Conservation (phyloP, 306 rosid genomes). For the Oemleria cerasiformis region DNA sequence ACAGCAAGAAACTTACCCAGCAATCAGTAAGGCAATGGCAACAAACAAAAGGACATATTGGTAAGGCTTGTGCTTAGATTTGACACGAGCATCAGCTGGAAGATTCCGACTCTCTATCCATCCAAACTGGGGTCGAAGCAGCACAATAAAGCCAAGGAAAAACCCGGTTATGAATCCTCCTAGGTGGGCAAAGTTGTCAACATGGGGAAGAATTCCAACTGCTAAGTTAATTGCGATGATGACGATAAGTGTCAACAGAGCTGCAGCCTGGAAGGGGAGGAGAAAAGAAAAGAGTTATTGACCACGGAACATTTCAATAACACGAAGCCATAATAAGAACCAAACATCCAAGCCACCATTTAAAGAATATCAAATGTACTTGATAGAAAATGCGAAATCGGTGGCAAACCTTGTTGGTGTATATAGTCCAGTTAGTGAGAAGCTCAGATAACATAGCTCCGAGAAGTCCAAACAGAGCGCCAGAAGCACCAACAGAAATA, state of each 20-base stretch:
- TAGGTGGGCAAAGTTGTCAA: conserved; percentile 49
- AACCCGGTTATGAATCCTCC: conserved; percentile 48
- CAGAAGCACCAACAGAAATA: conserved; percentile 52
- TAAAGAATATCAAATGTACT: neutral
- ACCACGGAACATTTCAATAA: neutral
- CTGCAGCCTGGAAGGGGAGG: conserved; percentile 35
- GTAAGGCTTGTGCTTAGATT: conserved; percentile 38
- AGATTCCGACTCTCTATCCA: conserved; percentile 34
- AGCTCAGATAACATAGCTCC: conserved; percentile 58
- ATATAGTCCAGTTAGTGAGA: conserved; percentile 44
- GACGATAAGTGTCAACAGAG: conserved; percentile 37
- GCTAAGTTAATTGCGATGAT: conserved; percentile 45
- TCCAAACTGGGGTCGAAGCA: conserved; percentile 47
- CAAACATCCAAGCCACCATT: neutral
- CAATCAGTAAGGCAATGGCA: conserved; percentile 27
- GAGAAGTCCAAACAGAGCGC: conserved; percentile 50
- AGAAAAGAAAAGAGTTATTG: neutral
- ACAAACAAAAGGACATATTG: conserved; percentile 32
- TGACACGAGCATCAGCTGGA: conserved; percentile 26
- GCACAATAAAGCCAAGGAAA: conserved; percentile 46
- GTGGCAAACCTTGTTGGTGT: conserved; percentile 37
- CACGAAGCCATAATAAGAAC: neutral
- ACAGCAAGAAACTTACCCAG: conserved; percentile 30
- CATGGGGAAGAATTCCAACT: conserved; percentile 49
- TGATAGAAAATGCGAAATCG: neutral